These are phyloP conservation scores for Tephrocybe sp. DNA, from an alignment of 768 basidiomycete species.

Conservation along the genomic window DNA sequence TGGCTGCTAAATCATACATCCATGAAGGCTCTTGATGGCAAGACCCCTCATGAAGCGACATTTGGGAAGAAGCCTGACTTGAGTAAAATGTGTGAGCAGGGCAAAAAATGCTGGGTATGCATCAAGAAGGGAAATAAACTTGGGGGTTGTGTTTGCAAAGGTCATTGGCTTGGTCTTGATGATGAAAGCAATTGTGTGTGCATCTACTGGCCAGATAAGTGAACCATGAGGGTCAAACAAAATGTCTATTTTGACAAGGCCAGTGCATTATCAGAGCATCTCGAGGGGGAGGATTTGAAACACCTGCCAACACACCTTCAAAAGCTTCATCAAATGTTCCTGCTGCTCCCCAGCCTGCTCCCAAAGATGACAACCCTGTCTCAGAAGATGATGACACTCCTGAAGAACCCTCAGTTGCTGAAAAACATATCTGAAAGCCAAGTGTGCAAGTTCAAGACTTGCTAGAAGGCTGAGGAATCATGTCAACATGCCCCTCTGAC, in stretches of 20 bases:
- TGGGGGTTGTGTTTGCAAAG: too few relatives aligned
- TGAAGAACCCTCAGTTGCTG: not conserved
- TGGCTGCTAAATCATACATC: conserved; percentile 2
- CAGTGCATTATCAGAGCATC: too few relatives aligned
- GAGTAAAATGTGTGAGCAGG: not conserved
- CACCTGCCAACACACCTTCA: not conserved
- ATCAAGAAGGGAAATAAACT: too few relatives aligned
- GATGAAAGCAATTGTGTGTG: too few relatives aligned
- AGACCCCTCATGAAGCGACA: too few relatives aligned
- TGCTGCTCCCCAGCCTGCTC: not conserved
- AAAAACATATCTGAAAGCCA: not conserved
- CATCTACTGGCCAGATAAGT: too few relatives aligned
- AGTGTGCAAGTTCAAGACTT: not conserved
- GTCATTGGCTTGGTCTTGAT: too few relatives aligned
- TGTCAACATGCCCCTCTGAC: conserved; percentile 1
- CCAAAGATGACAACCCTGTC: not conserved
- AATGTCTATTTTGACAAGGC: too few relatives aligned
- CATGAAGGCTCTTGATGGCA: not conserved
- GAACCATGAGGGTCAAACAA: too few relatives aligned
- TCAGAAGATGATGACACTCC: too few relatives aligned
- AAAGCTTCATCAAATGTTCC: not conserved
- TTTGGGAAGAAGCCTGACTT: conserved; percentile 8
- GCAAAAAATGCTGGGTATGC: too few relatives aligned
- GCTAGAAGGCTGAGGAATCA: not conserved
- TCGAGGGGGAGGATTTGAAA: too few relatives aligned